Percentiles rank a stretch among this genome's conserved stretches.
Conservation (phyloP, 2,329 filamentous ascomycete genomes). For the Diplodia intermedia region DNA sequence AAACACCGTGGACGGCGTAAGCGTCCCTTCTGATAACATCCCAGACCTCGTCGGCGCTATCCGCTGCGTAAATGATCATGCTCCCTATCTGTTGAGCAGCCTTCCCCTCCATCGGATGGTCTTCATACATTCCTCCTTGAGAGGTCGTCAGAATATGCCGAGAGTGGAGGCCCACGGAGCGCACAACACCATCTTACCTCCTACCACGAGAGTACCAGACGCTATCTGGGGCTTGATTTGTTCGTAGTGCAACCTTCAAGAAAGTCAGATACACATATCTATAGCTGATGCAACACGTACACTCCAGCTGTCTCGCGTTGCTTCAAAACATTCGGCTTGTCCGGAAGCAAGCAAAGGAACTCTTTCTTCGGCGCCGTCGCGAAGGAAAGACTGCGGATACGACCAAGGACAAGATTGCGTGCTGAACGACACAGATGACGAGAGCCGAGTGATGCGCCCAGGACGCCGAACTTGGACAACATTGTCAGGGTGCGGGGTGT, state of each 20-base stretch:
- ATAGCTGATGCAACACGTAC: background rate
- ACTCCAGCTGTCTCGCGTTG: background rate
- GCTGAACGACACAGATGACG: too few species aligned
- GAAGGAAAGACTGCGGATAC: too few species aligned
- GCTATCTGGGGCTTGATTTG: background rate
- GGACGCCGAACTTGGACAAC: too few species aligned
- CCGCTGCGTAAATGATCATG: background rate
- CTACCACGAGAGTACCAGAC: background rate
- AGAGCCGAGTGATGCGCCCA: too few species aligned
- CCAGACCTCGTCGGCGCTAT: background rate
- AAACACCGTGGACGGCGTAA: background rate
- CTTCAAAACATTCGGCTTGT: background rate
- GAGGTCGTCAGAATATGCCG: background rate
- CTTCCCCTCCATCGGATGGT: background rate
- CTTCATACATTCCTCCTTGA: background rate
- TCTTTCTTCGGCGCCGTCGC: background rate
- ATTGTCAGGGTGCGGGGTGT: too few species aligned
- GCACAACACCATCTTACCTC: background rate
- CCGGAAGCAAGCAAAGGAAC: background rate
- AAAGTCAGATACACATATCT: background rate
- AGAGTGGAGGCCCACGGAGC: background rate
- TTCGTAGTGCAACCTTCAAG: background rate
- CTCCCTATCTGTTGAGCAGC: background rate
- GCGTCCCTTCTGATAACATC: background rate
- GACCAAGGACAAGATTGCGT: too few species aligned